Evolutionary conservation across 2,329 filamentous ascomycete genomes (phyloP).

Genomic region (Pseudogymnoascus sp.): DNA sequence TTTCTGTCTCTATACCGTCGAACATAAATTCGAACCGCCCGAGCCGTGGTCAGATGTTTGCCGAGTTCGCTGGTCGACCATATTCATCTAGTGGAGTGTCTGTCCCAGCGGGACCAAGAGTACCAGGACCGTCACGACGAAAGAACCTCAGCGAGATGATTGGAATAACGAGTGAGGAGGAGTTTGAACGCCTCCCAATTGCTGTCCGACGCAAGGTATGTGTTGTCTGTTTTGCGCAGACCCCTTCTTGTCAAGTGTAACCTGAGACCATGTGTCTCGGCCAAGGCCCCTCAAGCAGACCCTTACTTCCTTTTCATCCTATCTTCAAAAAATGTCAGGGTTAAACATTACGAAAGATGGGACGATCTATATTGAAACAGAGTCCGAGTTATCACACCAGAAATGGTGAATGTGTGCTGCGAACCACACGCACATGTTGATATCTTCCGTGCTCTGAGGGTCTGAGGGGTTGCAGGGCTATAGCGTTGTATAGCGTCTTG

Average conservation of each 20-base stretch:
- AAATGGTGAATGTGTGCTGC: not conserved
- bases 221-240: constrained; percentile 13
- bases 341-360: not conserved
- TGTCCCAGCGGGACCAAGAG: not conserved
- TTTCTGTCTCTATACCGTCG: not conserved
- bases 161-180: constrained; percentile 34
- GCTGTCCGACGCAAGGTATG: constrained; percentile 47
- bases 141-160: constrained; percentile 29
- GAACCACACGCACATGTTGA: not conserved
- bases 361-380: constrained; percentile 5
- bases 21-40: not conserved
- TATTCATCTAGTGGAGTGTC: not conserved
- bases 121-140: constrained; percentile 5
- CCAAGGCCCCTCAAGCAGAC: not conserved
- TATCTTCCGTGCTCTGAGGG: not conserved
- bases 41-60: not conserved
- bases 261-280: constrained; percentile 8
- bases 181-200: constrained; percentile 43
- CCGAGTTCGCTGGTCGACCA: constrained; percentile 7
- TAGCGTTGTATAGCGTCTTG: constrained; percentile 7
- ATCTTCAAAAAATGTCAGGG: not conserved
- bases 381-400: not conserved
- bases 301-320: not conserved
- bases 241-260: not conserved
- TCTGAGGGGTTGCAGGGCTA: not conserved